These are phyloP conservation scores for Lablab purpureus DNA, from an alignment of 306 rosid species.

Conservation along the genomic window DNA sequence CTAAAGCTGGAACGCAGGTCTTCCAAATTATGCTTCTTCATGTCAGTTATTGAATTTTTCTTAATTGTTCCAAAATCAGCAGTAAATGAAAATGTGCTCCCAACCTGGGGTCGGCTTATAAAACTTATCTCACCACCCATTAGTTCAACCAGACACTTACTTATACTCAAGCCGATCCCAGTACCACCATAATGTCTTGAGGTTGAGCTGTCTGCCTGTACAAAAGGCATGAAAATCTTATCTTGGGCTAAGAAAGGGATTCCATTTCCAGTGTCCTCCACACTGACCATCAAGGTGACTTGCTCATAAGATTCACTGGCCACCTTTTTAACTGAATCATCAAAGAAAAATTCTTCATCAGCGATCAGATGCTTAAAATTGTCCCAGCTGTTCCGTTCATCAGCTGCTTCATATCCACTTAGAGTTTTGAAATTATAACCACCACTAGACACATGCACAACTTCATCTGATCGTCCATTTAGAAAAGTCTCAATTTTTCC, in stretches of 20 bases:
- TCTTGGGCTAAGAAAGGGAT: conserved; percentile 89
- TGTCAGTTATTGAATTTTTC: conserved; percentile 55
- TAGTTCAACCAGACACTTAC: conserved; percentile 92
- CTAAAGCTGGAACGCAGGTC: conserved; percentile 82
- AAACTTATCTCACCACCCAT: conserved; percentile 95
- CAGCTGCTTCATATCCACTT: conserved; percentile 93
- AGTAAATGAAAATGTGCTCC: conserved; percentile 93
- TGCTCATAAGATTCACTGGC: conserved; percentile 62
- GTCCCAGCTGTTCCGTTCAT: conserved; percentile 88
- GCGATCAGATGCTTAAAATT: conserved; percentile 71
- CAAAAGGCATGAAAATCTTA: conserved; percentile 90
- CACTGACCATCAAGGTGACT: conserved; percentile 81
- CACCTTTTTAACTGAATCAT: conserved; percentile 51
- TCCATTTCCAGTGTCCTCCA: conserved; percentile 97
- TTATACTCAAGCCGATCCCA: conserved; percentile 98
- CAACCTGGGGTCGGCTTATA: conserved; percentile 76
- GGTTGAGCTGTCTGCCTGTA: conserved; percentile 99
- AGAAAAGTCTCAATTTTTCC: conserved; percentile 56
- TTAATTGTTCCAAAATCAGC: conserved; percentile 70
- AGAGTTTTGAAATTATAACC: conserved; percentile 72
- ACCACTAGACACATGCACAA: conserved; percentile 50
- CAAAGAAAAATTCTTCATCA: conserved; percentile 66
- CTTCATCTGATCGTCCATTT: conserved; percentile 72
- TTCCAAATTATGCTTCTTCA: conserved; percentile 75
- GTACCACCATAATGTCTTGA: conserved; percentile 97